These are phyloP conservation scores for Sporothrix pseudoabietina DNA, from an alignment of 2,329 filamentous ascomycete species.

Conservation along the genomic window DNA sequence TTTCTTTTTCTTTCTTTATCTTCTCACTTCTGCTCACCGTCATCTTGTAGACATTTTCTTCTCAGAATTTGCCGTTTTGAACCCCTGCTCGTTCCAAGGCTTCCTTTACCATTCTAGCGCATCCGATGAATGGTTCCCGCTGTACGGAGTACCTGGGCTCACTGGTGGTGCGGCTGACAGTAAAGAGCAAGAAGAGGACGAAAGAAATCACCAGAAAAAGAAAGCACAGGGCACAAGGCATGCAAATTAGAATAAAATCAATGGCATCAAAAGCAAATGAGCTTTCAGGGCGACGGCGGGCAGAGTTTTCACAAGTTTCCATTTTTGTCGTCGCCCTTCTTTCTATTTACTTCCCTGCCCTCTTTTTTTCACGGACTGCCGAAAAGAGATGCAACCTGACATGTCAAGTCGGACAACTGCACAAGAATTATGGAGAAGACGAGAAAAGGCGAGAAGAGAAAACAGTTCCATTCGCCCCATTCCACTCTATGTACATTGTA, in stretches of 20 bases:
- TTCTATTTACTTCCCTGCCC: background rate
- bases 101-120: constrained; percentile 4
- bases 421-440: background rate
- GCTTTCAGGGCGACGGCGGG: background rate
- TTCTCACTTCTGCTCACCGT: background rate
- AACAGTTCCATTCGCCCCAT: background rate
- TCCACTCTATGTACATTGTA: background rate
- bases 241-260: background rate
- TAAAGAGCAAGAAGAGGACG: background rate
- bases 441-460: background rate
- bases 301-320: background rate
- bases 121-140: background rate
- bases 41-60: background rate
- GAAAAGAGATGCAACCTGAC: constrained; percentile 28
- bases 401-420: constrained; percentile 26
- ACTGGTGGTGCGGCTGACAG: background rate
- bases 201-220: background rate
- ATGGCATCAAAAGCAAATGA: background rate
- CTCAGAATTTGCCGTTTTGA: background rate
- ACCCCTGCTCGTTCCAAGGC: background rate
- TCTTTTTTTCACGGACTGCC: constrained; percentile 15
- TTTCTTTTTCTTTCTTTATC: background rate
- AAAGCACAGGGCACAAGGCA: constrained; percentile 11
- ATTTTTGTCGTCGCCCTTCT: background rate
- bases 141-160: background rate